phyloP scores from a whole-genome alignment of 495 filamentous ascomycete genomes.

The Penicillium bovifimosum region DNA sequence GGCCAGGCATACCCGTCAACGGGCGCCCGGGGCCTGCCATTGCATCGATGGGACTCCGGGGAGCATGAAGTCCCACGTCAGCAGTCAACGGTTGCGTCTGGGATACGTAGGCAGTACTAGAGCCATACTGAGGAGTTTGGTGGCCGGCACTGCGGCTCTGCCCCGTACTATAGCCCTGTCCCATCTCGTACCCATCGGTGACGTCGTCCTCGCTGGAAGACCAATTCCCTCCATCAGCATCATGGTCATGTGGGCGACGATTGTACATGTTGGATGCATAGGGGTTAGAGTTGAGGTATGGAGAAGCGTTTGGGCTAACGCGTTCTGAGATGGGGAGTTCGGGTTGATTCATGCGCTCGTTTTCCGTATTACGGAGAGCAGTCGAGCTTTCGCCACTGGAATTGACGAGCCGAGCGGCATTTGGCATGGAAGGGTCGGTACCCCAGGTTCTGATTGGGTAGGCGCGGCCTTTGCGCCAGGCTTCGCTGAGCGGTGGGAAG shows the following conservation, averaged over 20 bases:
- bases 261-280: conserved; percentile 24
- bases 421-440: conserved; percentile 29
- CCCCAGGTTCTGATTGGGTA: conserved; percentile 60
- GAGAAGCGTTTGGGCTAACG: neutral
- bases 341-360: conserved; percentile 24
- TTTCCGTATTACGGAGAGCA: conserved; percentile 30
- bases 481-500: conserved; percentile 50
- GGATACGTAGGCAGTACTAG: conserved; percentile 33
- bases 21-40: conserved; percentile 16
- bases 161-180: conserved; percentile 27
- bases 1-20: conserved; percentile 19
- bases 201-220: conserved; percentile 43
- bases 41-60: neutral
- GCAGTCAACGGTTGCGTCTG: conserved; percentile 17
- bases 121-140: conserved; percentile 22
- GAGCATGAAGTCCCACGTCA: conserved; percentile 3
- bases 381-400: conserved; percentile 21
- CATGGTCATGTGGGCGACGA: conserved; percentile 27
- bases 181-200: conserved; percentile 40
- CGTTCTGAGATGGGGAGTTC: conserved; percentile 7
- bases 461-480: conserved; percentile 56
- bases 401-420: conserved; percentile 3
- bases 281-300: conserved; percentile 17
- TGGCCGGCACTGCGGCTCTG: conserved; percentile 21
- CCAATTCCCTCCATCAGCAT: conserved; percentile 31